phyloP scores from a whole-genome alignment of 805 yeast genomes.

The Candida corydali region DNA sequence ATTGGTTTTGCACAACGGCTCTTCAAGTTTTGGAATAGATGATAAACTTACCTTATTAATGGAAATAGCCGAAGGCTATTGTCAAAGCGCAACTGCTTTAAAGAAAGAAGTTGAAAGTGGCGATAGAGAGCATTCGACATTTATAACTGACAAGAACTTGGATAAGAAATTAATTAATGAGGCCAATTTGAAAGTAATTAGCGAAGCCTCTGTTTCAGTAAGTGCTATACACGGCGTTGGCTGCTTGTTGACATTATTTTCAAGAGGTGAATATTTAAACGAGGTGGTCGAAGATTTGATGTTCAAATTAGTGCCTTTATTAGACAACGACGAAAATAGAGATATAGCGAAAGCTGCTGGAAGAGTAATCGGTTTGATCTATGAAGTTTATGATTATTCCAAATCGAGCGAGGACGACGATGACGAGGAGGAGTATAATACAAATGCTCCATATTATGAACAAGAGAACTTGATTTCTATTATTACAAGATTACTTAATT shows the following conservation, averaged over 20 bases:
- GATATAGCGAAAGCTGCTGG: constrained; percentile 55
- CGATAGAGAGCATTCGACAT: constrained; percentile 39
- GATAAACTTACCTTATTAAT: constrained; percentile 40
- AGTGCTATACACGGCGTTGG: constrained; percentile 47
- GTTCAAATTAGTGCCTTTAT: constrained; percentile 34
- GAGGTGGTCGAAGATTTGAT: constrained; percentile 35
- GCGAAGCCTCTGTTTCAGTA: constrained; percentile 35
- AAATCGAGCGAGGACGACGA: constrained; percentile 25
- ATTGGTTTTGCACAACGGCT: constrained; percentile 43
- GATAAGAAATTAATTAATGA: constrained; percentile 34
- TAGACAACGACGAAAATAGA: constrained; percentile 37
- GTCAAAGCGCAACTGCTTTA: constrained; percentile 25
- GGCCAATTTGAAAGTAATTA: constrained; percentile 23
- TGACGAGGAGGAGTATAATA: constrained; percentile 39
- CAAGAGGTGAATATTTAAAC: constrained; percentile 40
- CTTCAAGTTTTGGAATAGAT: constrained; percentile 49
- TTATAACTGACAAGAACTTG: constrained; percentile 28
- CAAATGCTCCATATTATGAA: constrained; percentile 50
- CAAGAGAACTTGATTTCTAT: constrained; percentile 42
- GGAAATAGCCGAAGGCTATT: constrained; percentile 40
- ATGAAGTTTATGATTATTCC: constrained; percentile 48
- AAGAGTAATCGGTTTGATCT: constrained; percentile 51
- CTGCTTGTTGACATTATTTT: constrained; percentile 40
- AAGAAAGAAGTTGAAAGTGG: constrained; percentile 34
- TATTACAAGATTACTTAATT: constrained; percentile 41